Conservation (phyloP, 805 yeast species). For the Lipomyces sp. region DNA sequence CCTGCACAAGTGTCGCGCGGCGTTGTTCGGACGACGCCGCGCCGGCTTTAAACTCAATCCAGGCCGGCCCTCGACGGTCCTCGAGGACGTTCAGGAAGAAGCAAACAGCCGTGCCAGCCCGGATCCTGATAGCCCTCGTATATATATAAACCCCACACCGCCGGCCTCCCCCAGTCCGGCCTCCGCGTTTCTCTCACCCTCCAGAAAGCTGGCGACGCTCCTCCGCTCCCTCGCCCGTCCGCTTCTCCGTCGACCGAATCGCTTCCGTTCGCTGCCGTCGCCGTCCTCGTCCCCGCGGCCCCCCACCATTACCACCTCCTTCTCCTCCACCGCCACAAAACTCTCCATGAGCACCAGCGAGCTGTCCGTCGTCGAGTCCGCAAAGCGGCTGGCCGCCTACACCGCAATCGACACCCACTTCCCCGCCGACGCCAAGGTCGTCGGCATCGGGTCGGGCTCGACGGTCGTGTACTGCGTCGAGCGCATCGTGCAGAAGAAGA, state of each 20-base stretch:
- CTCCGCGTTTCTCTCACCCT: no score
- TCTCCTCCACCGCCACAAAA: not conserved
- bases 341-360: not conserved
- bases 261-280: no score
- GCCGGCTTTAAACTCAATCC: not conserved
- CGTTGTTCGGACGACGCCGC: slow-evolving; percentile 7
- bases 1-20: slow-evolving; percentile 1
- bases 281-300: no score
- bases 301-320: no score
- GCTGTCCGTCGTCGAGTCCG: slow-evolving; percentile 52
- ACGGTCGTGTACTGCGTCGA: slow-evolving; percentile 98
- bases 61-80: not conserved
- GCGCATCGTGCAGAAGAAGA: slow-evolving; percentile 67
- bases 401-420: slow-evolving; percentile 87
- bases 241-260: not conserved
- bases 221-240: no score
- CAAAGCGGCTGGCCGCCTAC: slow-evolving; percentile 89
- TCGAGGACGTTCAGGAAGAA: not conserved
- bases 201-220: no score
- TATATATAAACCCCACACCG: no score
- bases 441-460: slow-evolving; percentile 96
- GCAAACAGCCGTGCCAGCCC: not conserved
- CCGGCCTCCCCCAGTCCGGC: no score
- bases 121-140: not conserved
- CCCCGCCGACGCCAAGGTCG: slow-evolving; percentile 61